Evolutionary conservation across 495 filamentous ascomycete genomes (phyloP), one percentile per base, ranked within the genome.

Genomic region (Gamarada debralockiae): DNA sequence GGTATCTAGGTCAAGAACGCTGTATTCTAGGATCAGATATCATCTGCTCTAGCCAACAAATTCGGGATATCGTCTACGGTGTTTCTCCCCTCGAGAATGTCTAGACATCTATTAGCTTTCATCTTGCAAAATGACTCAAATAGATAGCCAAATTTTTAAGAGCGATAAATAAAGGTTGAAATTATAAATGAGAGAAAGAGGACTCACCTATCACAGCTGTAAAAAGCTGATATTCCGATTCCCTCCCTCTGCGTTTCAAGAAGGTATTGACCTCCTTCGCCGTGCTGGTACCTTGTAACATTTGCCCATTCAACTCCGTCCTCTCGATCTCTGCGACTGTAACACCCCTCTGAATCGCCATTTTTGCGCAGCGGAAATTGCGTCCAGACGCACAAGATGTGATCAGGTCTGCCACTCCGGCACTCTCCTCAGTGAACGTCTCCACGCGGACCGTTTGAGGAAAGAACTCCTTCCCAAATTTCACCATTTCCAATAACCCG

Each of bases 361-460:
- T 81, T 79, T 86, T 95, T 29, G 95, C 93, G 65, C 91, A 97
- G 44, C 89, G 82, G 77, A 89, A 93, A 67, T 99, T 99, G 22
- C 95, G 80, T 22, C 95, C 95, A 34, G 90, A 86, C 53, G 81
- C 84, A 71, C 92, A 97, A 57, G 84, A 90, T 15, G 95, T 97
- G 61, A 97, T 96, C 61, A 99, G 72, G 71, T 99, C 95, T 27
- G 95, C 93, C 47, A 97, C 91, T 54, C 95, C 95, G 34, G 89
- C 90, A 62, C 88, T 95, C 74, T 97, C 92, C 62, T 97, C 90
- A 14, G 91, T 96, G 69, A 99, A 96, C 4, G 95, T 97, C 42
- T 73, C 82, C 17, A 84, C 80, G 25, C 84, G 74, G 40, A 93
- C 85, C 1, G 85, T 85, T 48, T 89, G 80, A 10, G 80, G 79